These are phyloP conservation scores for Cladorrhinum sp. DNA, from an alignment of 2,329 filamentous ascomycete species.

Conservation along the genomic window DNA sequence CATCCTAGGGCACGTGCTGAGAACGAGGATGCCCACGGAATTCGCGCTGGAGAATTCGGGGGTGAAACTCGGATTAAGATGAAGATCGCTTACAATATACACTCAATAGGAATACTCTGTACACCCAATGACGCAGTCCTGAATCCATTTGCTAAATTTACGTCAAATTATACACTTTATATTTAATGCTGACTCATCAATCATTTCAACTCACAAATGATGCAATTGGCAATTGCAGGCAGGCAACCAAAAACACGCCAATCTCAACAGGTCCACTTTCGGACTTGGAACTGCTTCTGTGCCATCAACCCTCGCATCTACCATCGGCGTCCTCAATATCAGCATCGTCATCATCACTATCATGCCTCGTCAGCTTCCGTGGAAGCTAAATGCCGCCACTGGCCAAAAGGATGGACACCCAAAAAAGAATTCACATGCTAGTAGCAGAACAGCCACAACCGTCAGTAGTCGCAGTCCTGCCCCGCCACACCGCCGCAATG, in stretches of 20 bases:
- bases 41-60: not conserved
- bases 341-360: slow-evolving; percentile 8
- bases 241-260: no score
- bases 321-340: not conserved
- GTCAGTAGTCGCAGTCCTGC: slow-evolving; percentile 14
- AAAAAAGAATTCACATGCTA: slow-evolving; percentile 7
- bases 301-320: not conserved
- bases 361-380: slow-evolving; percentile 28
- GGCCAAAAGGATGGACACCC: slow-evolving; percentile 5
- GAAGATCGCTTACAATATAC: not conserved
- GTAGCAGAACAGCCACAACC: not conserved
- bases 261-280: not conserved
- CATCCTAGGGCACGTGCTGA: no score
- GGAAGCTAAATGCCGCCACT: slow-evolving; percentile 18
- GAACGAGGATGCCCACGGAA: not conserved
- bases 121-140: no score
- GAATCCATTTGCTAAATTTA: not conserved
- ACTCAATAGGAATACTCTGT: no score
- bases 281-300: not conserved
- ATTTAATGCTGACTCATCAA: not conserved
- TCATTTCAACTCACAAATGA: not conserved
- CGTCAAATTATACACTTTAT: not conserved
- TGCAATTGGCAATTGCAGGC: no score
- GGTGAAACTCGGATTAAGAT: not conserved
- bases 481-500: slow-evolving; percentile 9